Percentiles rank a stretch among this genome's conserved stretches.
These are phyloP conservation scores for Plantago rigida DNA, from an alignment of 305 asterid species.

Conservation along the genomic window DNA sequence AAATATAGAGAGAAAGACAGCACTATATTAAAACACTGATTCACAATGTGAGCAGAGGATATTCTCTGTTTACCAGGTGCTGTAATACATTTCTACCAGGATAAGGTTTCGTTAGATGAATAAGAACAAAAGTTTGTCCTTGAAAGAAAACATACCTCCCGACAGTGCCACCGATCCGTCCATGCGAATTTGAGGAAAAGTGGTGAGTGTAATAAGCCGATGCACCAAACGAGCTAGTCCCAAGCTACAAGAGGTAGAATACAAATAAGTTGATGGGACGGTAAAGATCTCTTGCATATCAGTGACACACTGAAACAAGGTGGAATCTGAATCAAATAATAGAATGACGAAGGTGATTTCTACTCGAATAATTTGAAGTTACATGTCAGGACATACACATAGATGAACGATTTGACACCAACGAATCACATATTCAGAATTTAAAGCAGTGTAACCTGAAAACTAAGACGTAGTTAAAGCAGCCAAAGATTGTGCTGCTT, in stretches of 20 bases:
- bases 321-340: neutral
- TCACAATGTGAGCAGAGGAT: constrained; percentile 4
- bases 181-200: constrained; percentile 84
- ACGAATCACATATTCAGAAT: neutral
- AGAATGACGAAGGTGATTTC: neutral
- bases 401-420: too few species aligned
- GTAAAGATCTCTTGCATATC: too few species aligned
- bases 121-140: neutral
- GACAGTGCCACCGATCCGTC: constrained; percentile 66
- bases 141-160: constrained; percentile 51
- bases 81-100: neutral
- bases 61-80: neutral
- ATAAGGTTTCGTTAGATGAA: constrained; percentile 2
- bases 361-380: constrained; percentile 5
- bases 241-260: constrained; percentile 48
- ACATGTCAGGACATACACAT: constrained; percentile 1
- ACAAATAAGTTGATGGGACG: constrained; percentile 12
- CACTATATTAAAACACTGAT: constrained; percentile 11
- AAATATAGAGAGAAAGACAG: constrained; percentile 23
- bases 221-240: constrained; percentile 68
- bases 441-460: constrained; percentile 3
- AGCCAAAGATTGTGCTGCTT: constrained; percentile 9
- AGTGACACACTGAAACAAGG: neutral
- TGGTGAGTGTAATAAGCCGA: constrained; percentile 59
- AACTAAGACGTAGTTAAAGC: constrained; percentile 20